phyloP scores from a whole-genome alignment of 2,329 filamentous ascomycete genomes.

The Cercospora sp. region DNA sequence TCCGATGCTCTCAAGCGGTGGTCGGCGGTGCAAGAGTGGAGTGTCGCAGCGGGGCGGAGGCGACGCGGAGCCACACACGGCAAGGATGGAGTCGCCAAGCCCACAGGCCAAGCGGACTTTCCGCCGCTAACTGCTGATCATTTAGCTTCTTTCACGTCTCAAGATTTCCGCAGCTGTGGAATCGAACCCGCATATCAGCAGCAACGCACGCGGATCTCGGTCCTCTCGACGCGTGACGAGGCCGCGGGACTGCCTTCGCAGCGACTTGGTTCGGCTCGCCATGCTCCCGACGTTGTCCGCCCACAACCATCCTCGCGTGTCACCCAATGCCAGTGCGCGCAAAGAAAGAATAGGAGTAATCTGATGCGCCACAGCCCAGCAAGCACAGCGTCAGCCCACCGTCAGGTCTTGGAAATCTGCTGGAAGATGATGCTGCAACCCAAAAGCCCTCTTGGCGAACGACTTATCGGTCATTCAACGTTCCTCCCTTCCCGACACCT shows the following conservation, averaged over 20 bases:
- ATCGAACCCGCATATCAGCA: neutral
- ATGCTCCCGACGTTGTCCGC: neutral
- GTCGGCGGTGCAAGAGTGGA: too few species aligned
- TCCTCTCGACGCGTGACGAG: neutral
- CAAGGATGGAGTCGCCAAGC: too few species aligned
- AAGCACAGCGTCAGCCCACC: slow-evolving; percentile 11
- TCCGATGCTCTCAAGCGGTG: too few species aligned
- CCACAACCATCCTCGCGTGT: neutral
- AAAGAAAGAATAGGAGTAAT: neutral
- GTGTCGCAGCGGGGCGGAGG: neutral
- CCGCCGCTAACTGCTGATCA: neutral
- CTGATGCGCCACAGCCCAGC: neutral
- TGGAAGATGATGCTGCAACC: slow-evolving; percentile 7
- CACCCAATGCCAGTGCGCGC: neutral
- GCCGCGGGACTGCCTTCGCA: neutral
- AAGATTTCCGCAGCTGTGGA: neutral
- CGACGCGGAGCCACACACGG: too few species aligned
- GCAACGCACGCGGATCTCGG: neutral
- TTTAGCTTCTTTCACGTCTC: neutral
- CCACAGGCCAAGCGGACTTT: too few species aligned
- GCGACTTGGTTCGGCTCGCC: neutral
- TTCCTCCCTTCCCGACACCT: slow-evolving; percentile 10
- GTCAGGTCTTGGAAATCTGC: neutral
- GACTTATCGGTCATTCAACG: slow-evolving; percentile 21
- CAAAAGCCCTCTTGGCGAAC: slow-evolving; percentile 19